Percentiles rank a stretch among this genome's conserved stretches.
Conservation (phyloP, 2,329 filamentous ascomycete genomes). For the Pochonia chlamydosporia region DNA sequence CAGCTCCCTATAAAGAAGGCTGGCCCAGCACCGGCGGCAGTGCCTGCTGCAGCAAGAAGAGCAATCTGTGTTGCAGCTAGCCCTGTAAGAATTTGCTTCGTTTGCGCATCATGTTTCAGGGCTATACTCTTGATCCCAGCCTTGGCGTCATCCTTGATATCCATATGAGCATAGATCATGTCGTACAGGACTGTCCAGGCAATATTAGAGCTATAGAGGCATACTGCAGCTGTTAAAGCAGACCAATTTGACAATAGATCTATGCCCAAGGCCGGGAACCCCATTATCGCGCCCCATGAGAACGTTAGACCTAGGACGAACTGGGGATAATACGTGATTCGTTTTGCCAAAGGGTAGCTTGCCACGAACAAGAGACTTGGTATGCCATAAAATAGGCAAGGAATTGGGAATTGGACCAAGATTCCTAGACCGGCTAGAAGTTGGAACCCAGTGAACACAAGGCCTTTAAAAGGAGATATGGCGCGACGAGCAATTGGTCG, state of each 20-base stretch:
- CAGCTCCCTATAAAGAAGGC: slow-evolving; percentile 63
- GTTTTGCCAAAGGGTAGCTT: slow-evolving; percentile 76
- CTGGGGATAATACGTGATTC: slow-evolving; percentile 83
- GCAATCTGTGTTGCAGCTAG: slow-evolving; percentile 64
- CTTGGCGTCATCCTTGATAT: slow-evolving; percentile 78
- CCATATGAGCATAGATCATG: slow-evolving; percentile 92
- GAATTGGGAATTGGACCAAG: slow-evolving; percentile 67
- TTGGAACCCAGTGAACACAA: slow-evolving; percentile 70
- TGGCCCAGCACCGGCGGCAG: slow-evolving; percentile 62
- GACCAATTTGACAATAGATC: slow-evolving; percentile 61
- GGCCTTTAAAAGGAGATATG: slow-evolving; percentile 63
- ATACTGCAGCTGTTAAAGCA: slow-evolving; percentile 60
- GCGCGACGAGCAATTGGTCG: slow-evolving; percentile 78
- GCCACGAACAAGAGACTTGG: slow-evolving; percentile 70
- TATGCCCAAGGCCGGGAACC: slow-evolving; percentile 75
- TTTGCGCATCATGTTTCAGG: slow-evolving; percentile 69
- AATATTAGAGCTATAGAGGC: slow-evolving; percentile 71
- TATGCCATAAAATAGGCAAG: slow-evolving; percentile 71
- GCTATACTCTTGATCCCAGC: slow-evolving; percentile 87
- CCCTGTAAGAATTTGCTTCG: slow-evolving; percentile 68
- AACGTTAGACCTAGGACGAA: slow-evolving; percentile 78
- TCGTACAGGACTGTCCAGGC: slow-evolving; percentile 87
- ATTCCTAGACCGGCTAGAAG: slow-evolving; percentile 68
- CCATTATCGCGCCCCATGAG: slow-evolving; percentile 85
- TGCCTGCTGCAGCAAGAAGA: slow-evolving; percentile 64